A percentile compares a stretch with the other conserved stretches of the same genome.
Evolutionary conservation across 1,284 basidiomycete species (phyloP).

Genomic region (Tilletia walkeri): DNA sequence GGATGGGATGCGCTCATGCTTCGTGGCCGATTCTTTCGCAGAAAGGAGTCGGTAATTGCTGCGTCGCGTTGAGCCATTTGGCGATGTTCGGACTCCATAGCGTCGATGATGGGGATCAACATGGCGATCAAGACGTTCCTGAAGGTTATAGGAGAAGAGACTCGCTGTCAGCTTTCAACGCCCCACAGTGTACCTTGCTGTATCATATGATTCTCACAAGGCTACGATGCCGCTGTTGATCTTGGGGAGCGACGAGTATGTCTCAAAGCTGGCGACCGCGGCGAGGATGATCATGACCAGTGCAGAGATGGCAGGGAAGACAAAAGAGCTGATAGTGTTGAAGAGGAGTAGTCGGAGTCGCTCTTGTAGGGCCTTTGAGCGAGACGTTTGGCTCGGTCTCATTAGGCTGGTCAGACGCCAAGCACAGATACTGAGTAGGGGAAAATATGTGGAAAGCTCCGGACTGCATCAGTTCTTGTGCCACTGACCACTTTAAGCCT

Average conservation of each 20-base stretch:
- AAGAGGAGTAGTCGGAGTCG: conserved; percentile 11
- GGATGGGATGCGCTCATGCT: neutral
- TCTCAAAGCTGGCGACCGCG: neutral
- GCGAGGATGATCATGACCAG: conserved; percentile 13
- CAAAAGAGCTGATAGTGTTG: conserved; percentile 16
- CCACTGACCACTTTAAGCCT: neutral
- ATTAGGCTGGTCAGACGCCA: neutral
- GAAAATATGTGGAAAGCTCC: no score
- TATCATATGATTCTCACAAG: neutral
- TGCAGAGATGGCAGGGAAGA: conserved; percentile 7
- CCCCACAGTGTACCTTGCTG: no score
- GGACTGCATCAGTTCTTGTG: no score
- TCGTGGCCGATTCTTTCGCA: neutral
- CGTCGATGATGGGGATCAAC: conserved; percentile 15
- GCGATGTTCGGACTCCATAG: neutral
- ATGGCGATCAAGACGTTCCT: conserved; percentile 13
- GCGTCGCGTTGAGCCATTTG: neutral
- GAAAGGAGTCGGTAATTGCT: conserved; percentile 13
- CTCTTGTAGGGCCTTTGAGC: conserved; percentile 1
- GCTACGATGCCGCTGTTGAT: conserved; percentile 10
- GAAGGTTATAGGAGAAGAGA: neutral
- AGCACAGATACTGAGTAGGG: conserved; percentile 6
- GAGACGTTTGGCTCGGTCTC: neutral
- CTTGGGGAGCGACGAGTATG: conserved; percentile 1
- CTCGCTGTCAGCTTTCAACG: neutral